phyloP scores from a whole-genome alignment of 1,139 yeast species.

The Pichia terricola region DNA sequence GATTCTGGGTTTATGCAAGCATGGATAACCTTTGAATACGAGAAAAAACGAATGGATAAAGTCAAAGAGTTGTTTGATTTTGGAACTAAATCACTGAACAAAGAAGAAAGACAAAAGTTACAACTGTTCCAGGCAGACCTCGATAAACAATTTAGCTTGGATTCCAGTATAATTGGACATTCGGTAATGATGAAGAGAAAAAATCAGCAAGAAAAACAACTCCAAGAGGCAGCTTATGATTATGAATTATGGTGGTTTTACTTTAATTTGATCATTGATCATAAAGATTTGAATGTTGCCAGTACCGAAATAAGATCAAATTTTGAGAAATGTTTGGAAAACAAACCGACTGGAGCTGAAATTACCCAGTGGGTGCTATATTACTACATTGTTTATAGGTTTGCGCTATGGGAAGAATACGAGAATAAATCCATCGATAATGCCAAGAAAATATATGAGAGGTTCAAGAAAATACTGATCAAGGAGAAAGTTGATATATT shows the following conservation, averaged over 20 bases:
- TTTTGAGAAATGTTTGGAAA: slow-evolving; percentile 27
- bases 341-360: slow-evolving; percentile 18
- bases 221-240: slow-evolving; percentile 42
- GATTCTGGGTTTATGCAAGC: slow-evolving; percentile 33
- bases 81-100: slow-evolving; percentile 39
- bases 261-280: slow-evolving; percentile 37
- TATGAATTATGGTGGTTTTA: slow-evolving; percentile 81
- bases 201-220: slow-evolving; percentile 40
- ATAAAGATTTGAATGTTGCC: slow-evolving; percentile 14
- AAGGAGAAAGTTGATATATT: slow-evolving; percentile 54
- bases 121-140: slow-evolving; percentile 45
- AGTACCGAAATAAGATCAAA: slow-evolving; percentile 24
- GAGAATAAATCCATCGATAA: slow-evolving; percentile 32
- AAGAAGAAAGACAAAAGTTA: slow-evolving; percentile 30
- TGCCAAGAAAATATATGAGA: slow-evolving; percentile 44
- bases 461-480: slow-evolving; percentile 43
- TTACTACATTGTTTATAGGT: slow-evolving; percentile 60
- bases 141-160: slow-evolving; percentile 54
- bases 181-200: slow-evolving; percentile 47
- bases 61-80: slow-evolving; percentile 52
- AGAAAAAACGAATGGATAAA: slow-evolving; percentile 44
- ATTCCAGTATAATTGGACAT: slow-evolving; percentile 40
- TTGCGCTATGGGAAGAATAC: slow-evolving; percentile 57
- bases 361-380: slow-evolving; percentile 56
- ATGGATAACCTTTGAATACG: slow-evolving; percentile 73